Percentiles rank a stretch among this genome's conserved stretches.
Conservation (phyloP, 331 rosid species). For the Pyrus hybrid region DNA sequence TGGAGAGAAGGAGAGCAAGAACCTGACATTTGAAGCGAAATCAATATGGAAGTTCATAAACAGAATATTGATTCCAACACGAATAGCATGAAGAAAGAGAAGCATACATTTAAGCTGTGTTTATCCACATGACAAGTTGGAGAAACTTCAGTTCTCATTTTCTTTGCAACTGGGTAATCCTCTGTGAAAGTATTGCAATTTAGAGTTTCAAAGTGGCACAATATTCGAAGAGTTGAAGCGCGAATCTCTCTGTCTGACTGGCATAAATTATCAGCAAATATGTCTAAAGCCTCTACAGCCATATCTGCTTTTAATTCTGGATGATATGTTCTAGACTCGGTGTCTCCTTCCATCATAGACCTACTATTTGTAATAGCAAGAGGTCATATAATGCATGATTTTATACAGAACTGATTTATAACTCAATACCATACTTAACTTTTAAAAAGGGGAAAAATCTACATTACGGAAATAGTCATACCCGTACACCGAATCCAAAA, state of each 20-base stretch:
- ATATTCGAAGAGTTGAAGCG: constrained; percentile 66
- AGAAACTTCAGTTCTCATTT: constrained; percentile 48
- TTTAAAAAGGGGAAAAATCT: not conserved
- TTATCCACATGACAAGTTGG: constrained; percentile 15
- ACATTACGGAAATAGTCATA: constrained; percentile 26
- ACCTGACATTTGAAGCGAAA: constrained; percentile 53
- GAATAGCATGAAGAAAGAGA: constrained; percentile 4
- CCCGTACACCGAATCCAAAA: constrained; percentile 66
- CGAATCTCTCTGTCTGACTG: constrained; percentile 68
- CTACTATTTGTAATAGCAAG: constrained; percentile 27
- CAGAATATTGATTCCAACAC: constrained; percentile 9
- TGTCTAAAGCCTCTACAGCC: constrained; percentile 29
- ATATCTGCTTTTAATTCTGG: constrained; percentile 39
- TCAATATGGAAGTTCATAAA: not conserved
- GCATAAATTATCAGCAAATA: constrained; percentile 60
- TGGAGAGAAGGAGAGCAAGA: constrained; percentile 55
- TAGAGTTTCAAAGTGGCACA: constrained; percentile 48
- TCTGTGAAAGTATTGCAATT: constrained; percentile 24
- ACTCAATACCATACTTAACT: not conserved
- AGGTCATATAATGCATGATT: constrained; percentile 9
- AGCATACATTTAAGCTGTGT: constrained; percentile 45
- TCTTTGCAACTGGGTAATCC: constrained; percentile 45
- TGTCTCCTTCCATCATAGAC: constrained; percentile 37
- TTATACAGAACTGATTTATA: not conserved
- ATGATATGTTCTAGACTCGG: constrained; percentile 32